phyloP scores from a whole-genome alignment of 768 basidiomycete genomes.

The Lentinula sp. region DNA sequence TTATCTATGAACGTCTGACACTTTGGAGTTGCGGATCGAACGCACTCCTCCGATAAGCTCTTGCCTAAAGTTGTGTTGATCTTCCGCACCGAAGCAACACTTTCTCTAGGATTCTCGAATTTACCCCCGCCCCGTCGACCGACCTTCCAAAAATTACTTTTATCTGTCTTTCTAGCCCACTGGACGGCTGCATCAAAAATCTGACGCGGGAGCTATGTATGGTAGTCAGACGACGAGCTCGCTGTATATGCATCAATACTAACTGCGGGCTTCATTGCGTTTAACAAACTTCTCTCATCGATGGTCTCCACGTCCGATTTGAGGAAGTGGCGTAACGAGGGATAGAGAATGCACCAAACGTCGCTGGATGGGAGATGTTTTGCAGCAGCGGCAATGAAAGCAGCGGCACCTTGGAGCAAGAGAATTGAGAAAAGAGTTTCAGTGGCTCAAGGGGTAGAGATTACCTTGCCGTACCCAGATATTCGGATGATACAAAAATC shows the following conservation, averaged over 20 bases:
- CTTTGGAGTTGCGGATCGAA: not conserved
- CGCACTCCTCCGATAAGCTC: slow-evolving; percentile 74
- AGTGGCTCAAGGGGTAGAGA: slow-evolving; percentile 6
- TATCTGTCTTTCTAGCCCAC: slow-evolving; percentile 85
- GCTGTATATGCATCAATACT: slow-evolving; percentile 19
- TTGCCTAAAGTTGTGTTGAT: slow-evolving; percentile 37
- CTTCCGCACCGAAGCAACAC: slow-evolving; percentile 60
- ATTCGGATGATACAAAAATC: slow-evolving; percentile 94
- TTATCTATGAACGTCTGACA: not conserved
- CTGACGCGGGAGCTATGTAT: slow-evolving; percentile 47
- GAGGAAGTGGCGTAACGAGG: slow-evolving; percentile 79
- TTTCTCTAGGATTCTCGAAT: slow-evolving; percentile 66
- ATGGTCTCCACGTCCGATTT: slow-evolving; percentile 76
- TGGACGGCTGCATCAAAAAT: slow-evolving; percentile 81
- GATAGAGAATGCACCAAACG: slow-evolving; percentile 96
- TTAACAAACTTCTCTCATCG: slow-evolving; percentile 68
- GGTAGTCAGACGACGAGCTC: not conserved
- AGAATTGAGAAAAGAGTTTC: not conserved
- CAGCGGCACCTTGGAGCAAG: slow-evolving; percentile 58
- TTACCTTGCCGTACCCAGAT: slow-evolving; percentile 93
- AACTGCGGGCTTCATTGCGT: slow-evolving; percentile 75
- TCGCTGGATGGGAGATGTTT: slow-evolving; percentile 81
- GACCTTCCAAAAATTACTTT: slow-evolving; percentile 70
- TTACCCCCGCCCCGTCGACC: slow-evolving; percentile 25
- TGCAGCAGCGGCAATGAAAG: slow-evolving; percentile 84